These are phyloP conservation scores for Kwoniella pini DNA, from an alignment of 768 basidiomycete genomes.

Conservation along the genomic window DNA sequence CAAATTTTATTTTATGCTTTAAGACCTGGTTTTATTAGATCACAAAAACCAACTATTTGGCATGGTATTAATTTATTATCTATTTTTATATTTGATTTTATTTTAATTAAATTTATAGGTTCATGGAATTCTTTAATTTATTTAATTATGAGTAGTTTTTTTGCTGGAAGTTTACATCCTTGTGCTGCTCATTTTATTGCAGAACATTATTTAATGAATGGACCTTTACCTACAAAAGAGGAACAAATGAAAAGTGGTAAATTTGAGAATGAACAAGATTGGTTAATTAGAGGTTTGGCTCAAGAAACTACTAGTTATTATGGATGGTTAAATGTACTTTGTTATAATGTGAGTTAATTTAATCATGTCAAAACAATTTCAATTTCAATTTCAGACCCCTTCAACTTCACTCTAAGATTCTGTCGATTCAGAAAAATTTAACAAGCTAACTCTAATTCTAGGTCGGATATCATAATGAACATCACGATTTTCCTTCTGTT, in stretches of 20 bases:
- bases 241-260: constrained; percentile 21
- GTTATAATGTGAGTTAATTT: constrained; percentile 76
- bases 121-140: constrained; percentile 68
- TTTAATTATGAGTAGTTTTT: constrained; percentile 85
- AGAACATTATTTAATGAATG: constrained; percentile 74
- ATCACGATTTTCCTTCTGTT: constrained; percentile 96
- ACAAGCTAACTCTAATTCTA: constrained; percentile 45
- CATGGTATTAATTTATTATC: constrained; percentile 73
- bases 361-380: not conserved
- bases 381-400: too few relatives aligned
- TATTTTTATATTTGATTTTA: constrained; percentile 71
- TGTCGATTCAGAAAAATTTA: not conserved
- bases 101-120: constrained; percentile 58
- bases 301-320: constrained; percentile 99
- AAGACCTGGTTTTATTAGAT: constrained; percentile 86
- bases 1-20: constrained; percentile 98
- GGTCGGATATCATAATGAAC: constrained; percentile 99
- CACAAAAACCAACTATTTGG: constrained; percentile 78
- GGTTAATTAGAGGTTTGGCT: constrained; percentile 57
- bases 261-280: constrained; percentile 5
- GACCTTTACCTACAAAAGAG: constrained; percentile 19
- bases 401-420: too few relatives aligned
- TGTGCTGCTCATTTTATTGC: constrained; percentile 98
- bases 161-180: constrained; percentile 93
- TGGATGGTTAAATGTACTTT: constrained; percentile 80